Evolutionary conservation across 495 filamentous ascomycete genomes (phyloP).

Genomic region (Tuber calosporum): DNA sequence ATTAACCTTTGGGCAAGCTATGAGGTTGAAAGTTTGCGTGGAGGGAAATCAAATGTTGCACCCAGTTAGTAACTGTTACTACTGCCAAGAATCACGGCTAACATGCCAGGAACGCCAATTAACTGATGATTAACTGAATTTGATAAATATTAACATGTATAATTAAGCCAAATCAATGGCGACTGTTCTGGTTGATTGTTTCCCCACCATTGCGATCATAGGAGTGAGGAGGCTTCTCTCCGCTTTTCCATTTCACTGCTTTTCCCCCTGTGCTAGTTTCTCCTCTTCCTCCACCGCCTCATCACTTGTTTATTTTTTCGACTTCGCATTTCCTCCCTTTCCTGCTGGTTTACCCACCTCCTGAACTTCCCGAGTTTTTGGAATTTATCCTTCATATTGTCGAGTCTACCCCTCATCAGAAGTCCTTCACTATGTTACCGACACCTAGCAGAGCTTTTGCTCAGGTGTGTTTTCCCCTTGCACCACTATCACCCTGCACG

Average conservation of each 20-base stretch:
- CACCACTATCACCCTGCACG: slow-evolving; percentile 27
- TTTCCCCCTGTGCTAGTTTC: slow-evolving; percentile 41
- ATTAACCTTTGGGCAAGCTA: too few relatives aligned
- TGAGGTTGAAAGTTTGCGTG: too few relatives aligned
- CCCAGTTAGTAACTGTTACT: too few relatives aligned
- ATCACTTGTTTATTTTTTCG: slow-evolving; percentile 38
- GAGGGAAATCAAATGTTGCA: too few relatives aligned
- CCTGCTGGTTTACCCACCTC: slow-evolving; percentile 34
- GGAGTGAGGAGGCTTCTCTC: slow-evolving; percentile 23
- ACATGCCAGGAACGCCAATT: too few relatives aligned
- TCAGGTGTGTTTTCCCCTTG: slow-evolving; percentile 25
- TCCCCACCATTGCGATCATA: slow-evolving; percentile 15
- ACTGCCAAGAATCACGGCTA: too few relatives aligned
- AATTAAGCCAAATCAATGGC: too few relatives aligned
- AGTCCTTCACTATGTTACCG: slow-evolving; percentile 42
- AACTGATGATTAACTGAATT: too few relatives aligned
- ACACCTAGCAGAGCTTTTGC: slow-evolving; percentile 27
- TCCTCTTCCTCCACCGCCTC: slow-evolving; percentile 38
- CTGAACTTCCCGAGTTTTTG: background rate
- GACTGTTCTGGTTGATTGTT: too few relatives aligned
- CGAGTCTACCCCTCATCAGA: background rate
- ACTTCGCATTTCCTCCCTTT: slow-evolving; percentile 44
- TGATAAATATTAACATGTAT: too few relatives aligned
- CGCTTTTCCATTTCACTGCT: slow-evolving; percentile 24
- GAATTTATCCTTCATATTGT: background rate